These are phyloP conservation scores for Torulaspora globosa DNA, from an alignment of 1,139 yeast species.

Conservation along the genomic window DNA sequence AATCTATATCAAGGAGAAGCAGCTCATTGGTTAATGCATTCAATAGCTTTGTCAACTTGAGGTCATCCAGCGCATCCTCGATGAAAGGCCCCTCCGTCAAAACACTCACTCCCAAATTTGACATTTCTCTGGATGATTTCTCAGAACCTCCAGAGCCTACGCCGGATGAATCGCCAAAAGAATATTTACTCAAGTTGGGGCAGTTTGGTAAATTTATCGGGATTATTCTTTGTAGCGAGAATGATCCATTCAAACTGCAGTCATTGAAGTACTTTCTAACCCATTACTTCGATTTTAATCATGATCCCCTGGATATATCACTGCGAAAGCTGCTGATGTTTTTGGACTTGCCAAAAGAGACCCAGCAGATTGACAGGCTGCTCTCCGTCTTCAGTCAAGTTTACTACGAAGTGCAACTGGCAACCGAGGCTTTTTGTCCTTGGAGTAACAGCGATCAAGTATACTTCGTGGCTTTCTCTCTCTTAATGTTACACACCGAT, in stretches of 20 bases:
- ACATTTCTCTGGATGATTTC: conserved; percentile 21
- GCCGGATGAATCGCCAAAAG: conserved; percentile 38
- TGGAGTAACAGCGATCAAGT: conserved; percentile 47
- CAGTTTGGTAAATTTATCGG: conserved; percentile 41
- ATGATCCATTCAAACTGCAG: conserved; percentile 37
- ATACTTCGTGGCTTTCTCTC: conserved; percentile 54
- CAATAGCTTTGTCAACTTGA: conserved; percentile 37
- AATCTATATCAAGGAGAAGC: conserved; percentile 31
- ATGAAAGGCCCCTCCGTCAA: conserved; percentile 14
- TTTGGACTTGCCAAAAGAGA: conserved; percentile 58
- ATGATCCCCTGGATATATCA: conserved; percentile 59
- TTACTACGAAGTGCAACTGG: conserved; percentile 41
- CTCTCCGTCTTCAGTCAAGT: conserved; percentile 51
- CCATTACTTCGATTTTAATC: conserved; percentile 44
- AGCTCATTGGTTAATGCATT: conserved; percentile 39
- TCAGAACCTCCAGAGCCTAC: conserved; percentile 36
- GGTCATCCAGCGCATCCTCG: conserved; percentile 30
- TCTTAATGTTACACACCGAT: conserved; percentile 67
- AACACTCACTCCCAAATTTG: conserved; percentile 14
- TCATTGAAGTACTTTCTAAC: conserved; percentile 42
- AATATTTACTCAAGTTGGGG: conserved; percentile 38
- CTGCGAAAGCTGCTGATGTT: conserved; percentile 53
- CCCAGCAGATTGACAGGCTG: conserved; percentile 68
- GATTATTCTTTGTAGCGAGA: conserved; percentile 39
- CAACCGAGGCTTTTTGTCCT: conserved; percentile 13